Conservation (phyloP, 73 alveolate genomes). For the Tetrahymena thermophila region DNA sequence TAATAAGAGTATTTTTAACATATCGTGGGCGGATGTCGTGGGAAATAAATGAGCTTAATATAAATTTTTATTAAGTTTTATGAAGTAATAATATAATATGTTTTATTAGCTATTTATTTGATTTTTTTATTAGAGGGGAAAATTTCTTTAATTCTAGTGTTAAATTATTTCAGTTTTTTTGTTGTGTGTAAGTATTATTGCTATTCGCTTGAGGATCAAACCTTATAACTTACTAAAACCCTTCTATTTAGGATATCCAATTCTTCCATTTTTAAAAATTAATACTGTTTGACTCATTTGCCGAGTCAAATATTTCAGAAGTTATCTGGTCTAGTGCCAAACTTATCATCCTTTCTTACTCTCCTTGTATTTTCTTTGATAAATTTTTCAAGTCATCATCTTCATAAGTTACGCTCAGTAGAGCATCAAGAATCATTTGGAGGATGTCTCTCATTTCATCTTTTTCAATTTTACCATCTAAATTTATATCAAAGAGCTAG, state of each 20-base stretch:
- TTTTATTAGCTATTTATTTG: not conserved
- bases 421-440: conserved; percentile 36
- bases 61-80: too few species aligned
- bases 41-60: too few species aligned
- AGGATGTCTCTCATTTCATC: conserved; percentile 42
- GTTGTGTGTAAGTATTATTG: not conserved
- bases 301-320: not conserved
- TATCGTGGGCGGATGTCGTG: too few species aligned
- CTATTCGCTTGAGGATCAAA: not conserved
- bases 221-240: not conserved
- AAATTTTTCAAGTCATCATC: conserved; percentile 14
- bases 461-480: conserved; percentile 44
- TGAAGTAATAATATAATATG: not conserved
- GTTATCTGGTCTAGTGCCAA: not conserved
- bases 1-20: not conserved
- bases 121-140: not conserved
- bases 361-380: not conserved
- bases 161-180: not conserved
- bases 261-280: not conserved
- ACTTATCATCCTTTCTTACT: not conserved
- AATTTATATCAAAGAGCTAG: conserved; percentile 32
- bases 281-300: not conserved
- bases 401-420: not conserved
- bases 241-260: not conserved
- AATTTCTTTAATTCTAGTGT: not conserved